Evolutionary conservation across 176 grass and related monocot species (phyloP).

Genomic region (Triticum timopheevii): DNA sequence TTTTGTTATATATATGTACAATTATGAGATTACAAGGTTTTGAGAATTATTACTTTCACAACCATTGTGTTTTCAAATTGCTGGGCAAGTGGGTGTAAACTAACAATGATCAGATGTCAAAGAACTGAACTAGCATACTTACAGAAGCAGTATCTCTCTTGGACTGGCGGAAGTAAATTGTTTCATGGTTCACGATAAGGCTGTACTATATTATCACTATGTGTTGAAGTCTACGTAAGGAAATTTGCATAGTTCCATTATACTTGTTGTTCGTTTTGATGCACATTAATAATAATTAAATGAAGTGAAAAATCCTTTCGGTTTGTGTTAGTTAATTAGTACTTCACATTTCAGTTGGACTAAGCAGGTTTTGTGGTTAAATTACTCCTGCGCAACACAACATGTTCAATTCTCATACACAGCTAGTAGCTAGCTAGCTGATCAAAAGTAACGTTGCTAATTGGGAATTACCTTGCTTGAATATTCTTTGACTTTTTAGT

Average conservation of each 20-base stretch:
- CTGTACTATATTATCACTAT: neutral
- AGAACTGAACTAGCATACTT: neutral
- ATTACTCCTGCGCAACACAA: neutral
- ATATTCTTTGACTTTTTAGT: neutral
- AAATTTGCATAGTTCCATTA: neutral
- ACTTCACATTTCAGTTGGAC: neutral
- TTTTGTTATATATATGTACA: neutral
- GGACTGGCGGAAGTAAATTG: neutral
- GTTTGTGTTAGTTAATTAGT: neutral
- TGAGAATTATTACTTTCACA: neutral
- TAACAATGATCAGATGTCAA: neutral
- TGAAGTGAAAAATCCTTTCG: neutral
- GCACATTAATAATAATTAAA: neutral
- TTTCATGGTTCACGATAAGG: neutral
- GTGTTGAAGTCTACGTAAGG: neutral
- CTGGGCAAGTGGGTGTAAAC: neutral
- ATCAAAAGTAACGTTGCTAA: neutral
- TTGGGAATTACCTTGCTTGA: neutral
- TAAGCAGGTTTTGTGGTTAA: neutral
- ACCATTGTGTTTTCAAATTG: neutral
- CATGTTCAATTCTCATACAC: neutral
- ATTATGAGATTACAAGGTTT: neutral
- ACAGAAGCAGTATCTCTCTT: neutral
- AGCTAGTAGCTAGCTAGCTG: neutral
- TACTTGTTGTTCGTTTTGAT: neutral